Evolutionary conservation across 2,329 filamentous ascomycete species (phyloP), one percentile per base, ranked within the genome.

Genomic region (Botrytis hyacinthi): DNA sequence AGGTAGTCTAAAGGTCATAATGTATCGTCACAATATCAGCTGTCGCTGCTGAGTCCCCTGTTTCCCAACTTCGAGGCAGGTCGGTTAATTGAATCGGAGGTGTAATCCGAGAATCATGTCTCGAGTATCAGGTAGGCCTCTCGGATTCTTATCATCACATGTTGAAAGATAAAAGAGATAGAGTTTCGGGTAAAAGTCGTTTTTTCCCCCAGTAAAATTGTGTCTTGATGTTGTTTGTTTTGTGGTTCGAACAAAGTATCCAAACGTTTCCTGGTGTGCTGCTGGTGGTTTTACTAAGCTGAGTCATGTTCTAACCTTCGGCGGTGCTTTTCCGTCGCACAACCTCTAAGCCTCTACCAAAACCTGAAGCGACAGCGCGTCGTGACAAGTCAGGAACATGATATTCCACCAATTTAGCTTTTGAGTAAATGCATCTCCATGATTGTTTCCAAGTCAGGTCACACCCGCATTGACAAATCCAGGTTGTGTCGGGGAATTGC

Each of bases 141-240:
- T 40, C 65, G 51, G 26, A 70, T 37, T 69, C 51, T 46, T 70
- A 35, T 61, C 48, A 60, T 70, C 67, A 70, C 67, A 70, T 70
- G 67, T 44, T n/a, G 51, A 35, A 44, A 60, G 54, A 70, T 42
- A 70, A 70, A 57, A 70, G 40, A 60, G 51, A 46, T 29, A 57
- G 35, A 57, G 26, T 57, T 57, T 42, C 65, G 46, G 35, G 46
- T 14, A 57, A 57, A 68, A 57, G 35, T 29, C 16, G 32, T 42
- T 14, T 68, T 20, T 9, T 22, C 10, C n/a, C 26, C 48, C 48
- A 57, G 26, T 54, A 26, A 9, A 67, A 54, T 29, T 20, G 26
- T 67, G 12, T 40, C 20, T 29, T 63, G 61, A 8, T 63, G 26
- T 68, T 40, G 5, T 67, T 42, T 42, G 54, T 46, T 54, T 20